Base-by-base conservation (phyloP, 163 green algal genomes). In the Prototheca wickerhamii region DNA sequence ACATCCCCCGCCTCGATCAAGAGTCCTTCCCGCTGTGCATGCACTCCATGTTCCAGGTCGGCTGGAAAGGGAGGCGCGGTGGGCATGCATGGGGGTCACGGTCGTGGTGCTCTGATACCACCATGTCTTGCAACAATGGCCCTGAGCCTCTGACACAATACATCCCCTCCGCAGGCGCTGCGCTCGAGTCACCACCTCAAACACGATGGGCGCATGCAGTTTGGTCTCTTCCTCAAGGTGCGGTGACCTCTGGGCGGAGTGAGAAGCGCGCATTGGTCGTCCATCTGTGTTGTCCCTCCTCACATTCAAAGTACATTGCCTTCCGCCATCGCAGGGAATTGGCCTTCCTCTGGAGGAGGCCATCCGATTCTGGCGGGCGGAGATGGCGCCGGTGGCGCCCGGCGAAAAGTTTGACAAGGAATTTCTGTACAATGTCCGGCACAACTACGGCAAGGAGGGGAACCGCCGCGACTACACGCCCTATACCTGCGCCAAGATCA, bases 361-460 rank as follows among this genome's bases (percentile, higher is more conserved):
- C 4, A 54, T 98, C 35, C 44, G 82, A 28, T 98, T 98, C 68
- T 98, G 88, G 87, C 81, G 88, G 33, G 68, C 71, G 20, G 82
- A 88, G 59, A 95, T 78, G 80, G 1, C 29, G n/a, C 60, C 60
- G 53, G 63, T 58, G 7, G 82, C 71, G 3, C 58, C 83, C 6
- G 73, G 53, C 2, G 93, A 98, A 30, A 88, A 92, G 67, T 99
- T 97, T 64, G 84, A 96, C 60, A 97, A 97, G 83, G 71, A 96
- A 71, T 96, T 97, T 75, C 76, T 84, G 21, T 99, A 99, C 84
- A 89, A 86, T 68, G 79, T 99, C 29, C 82, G 93, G 20, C 85
- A 98, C 80, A 95, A 94, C 72, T 98, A 96, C 71, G 93, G 91
- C 31, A 91, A 92, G 73, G 91, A 98, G 82, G 91, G 91, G 54